Evolutionary conservation across 352 stramenopile genomes (phyloP).

Genomic region (Phytopythium mirpurense): DNA sequence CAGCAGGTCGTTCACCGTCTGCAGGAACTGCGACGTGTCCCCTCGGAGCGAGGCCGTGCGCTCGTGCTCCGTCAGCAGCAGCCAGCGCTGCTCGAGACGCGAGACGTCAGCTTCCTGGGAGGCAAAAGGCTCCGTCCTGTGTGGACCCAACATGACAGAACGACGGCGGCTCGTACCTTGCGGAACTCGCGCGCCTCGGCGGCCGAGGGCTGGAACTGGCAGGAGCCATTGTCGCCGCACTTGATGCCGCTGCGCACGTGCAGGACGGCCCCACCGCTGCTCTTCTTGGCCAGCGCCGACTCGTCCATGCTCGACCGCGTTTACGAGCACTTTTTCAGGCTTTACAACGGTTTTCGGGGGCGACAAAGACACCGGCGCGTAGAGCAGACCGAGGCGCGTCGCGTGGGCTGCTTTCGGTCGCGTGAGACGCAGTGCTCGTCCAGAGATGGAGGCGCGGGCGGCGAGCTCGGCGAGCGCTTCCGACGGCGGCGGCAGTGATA

Average conservation of each 20-base stretch:
- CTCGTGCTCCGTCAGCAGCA: conserved; percentile 73
- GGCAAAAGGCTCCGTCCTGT: no score
- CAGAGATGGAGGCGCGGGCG: neutral
- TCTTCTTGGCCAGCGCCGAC: conserved; percentile 4
- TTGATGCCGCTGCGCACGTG: conserved; percentile 7
- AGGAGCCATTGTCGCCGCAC: conserved; percentile 21
- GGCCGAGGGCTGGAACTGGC: conserved; percentile 57
- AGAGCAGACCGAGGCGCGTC: neutral
- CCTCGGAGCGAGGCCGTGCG: conserved; percentile 58
- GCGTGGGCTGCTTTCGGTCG: neutral
- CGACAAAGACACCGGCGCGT: neutral
- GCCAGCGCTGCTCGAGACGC: conserved; percentile 65
- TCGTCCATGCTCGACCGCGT: neutral
- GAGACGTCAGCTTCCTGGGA: no score
- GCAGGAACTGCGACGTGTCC: conserved; percentile 62
- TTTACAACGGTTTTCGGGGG: no score
- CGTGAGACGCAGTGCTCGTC: neutral
- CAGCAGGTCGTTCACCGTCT: conserved; percentile 66
- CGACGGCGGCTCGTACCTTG: conserved; percentile 37
- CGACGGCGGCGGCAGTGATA: neutral
- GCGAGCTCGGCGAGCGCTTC: neutral
- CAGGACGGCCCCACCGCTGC: conserved; percentile 1
- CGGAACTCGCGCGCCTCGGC: conserved; percentile 77
- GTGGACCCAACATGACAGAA: no score
- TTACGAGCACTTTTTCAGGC: no score